Evolutionary conservation across 2,329 filamentous ascomycete genomes (phyloP).

Genomic region (Microdochium paspali): DNA sequence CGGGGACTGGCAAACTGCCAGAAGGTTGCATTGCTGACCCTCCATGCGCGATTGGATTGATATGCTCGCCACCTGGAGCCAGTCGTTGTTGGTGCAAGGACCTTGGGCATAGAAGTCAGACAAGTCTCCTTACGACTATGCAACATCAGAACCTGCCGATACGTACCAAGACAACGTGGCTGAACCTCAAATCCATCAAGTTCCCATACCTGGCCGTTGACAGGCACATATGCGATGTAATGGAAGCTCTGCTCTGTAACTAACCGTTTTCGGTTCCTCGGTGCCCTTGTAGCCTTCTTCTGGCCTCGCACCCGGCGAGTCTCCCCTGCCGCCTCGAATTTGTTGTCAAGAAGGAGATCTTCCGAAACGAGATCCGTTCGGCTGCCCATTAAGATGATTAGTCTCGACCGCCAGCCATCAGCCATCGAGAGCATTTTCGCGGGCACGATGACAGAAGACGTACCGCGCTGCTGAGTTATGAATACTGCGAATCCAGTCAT

Average conservation of each 20-base stretch:
- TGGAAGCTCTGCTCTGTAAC: conserved; percentile 63
- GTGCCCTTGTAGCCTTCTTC: conserved; percentile 19
- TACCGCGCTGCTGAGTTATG: conserved; percentile 83
- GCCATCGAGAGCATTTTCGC: too few relatives aligned
- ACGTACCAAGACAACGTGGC: conserved; percentile 53
- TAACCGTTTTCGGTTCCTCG: background rate
- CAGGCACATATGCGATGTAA: conserved; percentile 82
- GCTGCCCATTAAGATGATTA: conserved; percentile 22
- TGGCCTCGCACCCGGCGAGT: conserved; percentile 20
- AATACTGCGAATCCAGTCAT: conserved; percentile 66
- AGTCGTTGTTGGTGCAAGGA: conserved; percentile 38
- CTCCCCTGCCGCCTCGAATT: conserved; percentile 31
- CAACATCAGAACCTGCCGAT: background rate
- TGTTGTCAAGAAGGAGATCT: conserved; percentile 55
- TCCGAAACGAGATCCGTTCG: conserved; percentile 68
- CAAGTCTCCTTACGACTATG: too few relatives aligned
- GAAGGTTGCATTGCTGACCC: conserved; percentile 65
- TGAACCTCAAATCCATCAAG: conserved; percentile 74
- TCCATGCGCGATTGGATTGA: conserved; percentile 62
- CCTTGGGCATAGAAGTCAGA: too few relatives aligned
- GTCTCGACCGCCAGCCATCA: conserved; percentile 3
- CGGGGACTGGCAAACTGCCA: conserved; percentile 64
- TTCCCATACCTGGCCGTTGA: conserved; percentile 70
- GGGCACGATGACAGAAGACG: conserved; percentile 13
- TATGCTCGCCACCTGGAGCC: conserved; percentile 56